Base-by-base conservation (phyloP, 805 yeast genomes). In the Yarrowia sp. region DNA sequence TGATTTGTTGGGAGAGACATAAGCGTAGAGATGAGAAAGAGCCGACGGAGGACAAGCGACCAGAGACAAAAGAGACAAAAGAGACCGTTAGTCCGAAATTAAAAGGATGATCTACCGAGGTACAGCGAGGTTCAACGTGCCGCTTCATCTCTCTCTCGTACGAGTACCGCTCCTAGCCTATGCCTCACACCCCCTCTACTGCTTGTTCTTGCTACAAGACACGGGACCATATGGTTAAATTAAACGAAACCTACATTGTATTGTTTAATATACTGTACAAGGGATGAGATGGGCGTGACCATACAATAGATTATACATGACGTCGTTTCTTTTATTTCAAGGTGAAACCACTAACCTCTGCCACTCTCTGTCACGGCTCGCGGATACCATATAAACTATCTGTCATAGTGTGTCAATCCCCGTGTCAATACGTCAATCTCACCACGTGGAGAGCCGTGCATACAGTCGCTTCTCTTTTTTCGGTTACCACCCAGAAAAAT, bases 401-500 rank as follows among this genome's bases (percentile, higher is more conserved):
- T 12, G 50, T 46, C 50, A 46, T 26, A 26, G 32, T 26, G 32
- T 26, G 32, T 26, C 32, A 26, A 26, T 26, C 3, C 32, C 32
- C 32, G 32, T 26, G 32, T 26, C 32, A 26, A 26, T 26, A 26
- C 7, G 32, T 22, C 11, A 11, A 7, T 22, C 15, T 12, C 50
- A 45, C 50, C 49, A 46, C 50, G 50, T 46, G 50, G 50, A 16
- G 50, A 46, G 35, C 35, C 36, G 38, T 48, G 53, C 52, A 48
- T 35, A 11, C 15, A 26, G 10, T 5, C 36, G 26, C 11, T 26
- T 26, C 32, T 26, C 32, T 22, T n/a, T 48, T 12, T 19, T 5
- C 36, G 40, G 12, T 15, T 53, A 73, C 75, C 75, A 73, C 1
- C 74, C 75, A 2, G 74, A 41, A 43, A 73, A 73, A 32, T 46